Evolutionary conservation across 306 rosid genomes (phyloP).

Genomic region (Trifolium subterraneum): DNA sequence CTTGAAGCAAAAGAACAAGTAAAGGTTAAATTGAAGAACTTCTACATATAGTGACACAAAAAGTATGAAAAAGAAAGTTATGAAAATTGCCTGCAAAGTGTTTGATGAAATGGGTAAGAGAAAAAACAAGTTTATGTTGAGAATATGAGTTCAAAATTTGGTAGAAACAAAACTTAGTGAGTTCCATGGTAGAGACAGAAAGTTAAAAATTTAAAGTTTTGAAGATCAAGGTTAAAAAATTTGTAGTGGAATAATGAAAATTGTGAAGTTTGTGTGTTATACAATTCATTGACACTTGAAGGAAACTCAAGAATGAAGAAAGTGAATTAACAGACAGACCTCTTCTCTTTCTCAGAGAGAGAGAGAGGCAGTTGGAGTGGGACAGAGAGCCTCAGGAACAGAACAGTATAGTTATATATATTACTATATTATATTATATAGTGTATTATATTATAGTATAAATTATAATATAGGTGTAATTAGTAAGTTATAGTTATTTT

Average conservation of each 20-base stretch:
- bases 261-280: constrained; percentile 26
- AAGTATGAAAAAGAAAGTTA: constrained; percentile 57
- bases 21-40: constrained; percentile 53
- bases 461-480: background rate
- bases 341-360: constrained; percentile 43
- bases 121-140: constrained; percentile 39
- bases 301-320: constrained; percentile 33
- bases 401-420: background rate
- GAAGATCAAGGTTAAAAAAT: constrained; percentile 40
- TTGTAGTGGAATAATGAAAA: constrained; percentile 38
- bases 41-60: constrained; percentile 57
- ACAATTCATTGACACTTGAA: constrained; percentile 43
- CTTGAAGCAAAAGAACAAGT: constrained; percentile 70
- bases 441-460: no score
- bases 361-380: constrained; percentile 57
- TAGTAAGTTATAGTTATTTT: no score
- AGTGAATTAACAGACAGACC: constrained; percentile 55
- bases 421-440: background rate
- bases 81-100: constrained; percentile 47
- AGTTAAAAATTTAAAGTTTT: constrained; percentile 32
- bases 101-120: constrained; percentile 58
- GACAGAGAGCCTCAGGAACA: constrained; percentile 35
- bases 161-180: constrained; percentile 48
- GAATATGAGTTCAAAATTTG: constrained; percentile 43
- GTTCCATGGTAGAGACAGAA: constrained; percentile 53